Evolutionary conservation across 371 early-diverging fungal species (phyloP).

Genomic region (Mucor indicus): DNA sequence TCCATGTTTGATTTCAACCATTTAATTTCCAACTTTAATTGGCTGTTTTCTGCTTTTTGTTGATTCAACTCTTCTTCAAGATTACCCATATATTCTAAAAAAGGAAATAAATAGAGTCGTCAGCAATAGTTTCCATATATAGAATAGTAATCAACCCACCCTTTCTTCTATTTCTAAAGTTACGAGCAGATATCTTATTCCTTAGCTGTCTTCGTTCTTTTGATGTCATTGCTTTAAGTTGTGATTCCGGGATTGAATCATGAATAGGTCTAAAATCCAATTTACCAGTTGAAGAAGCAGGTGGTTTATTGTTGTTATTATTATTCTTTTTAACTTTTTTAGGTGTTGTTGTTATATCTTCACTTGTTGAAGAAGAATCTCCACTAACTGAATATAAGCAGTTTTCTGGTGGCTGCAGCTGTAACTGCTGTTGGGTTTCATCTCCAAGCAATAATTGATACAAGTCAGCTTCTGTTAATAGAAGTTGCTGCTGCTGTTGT

Average conservation of each 20-base stretch:
- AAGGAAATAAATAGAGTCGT: constrained; percentile 15
- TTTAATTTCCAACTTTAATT: constrained; percentile 53
- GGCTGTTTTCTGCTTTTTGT: constrained; percentile 50
- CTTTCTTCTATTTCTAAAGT: constrained; percentile 85
- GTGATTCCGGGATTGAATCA: constrained; percentile 26
- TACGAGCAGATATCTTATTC: constrained; percentile 90
- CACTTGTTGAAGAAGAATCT: constrained; percentile 4
- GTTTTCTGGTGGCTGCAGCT: neutral
- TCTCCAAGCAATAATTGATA: constrained; percentile 14
- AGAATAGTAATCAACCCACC: constrained; percentile 42
- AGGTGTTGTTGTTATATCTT: neutral
- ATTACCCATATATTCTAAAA: constrained; percentile 70
- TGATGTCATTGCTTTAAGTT: constrained; percentile 64
- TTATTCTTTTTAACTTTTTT: neutral
- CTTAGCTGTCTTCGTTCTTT: constrained; percentile 86
- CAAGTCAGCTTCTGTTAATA: constrained; percentile 11
- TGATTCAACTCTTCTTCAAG: constrained; percentile 61
- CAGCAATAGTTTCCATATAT: constrained; percentile 9
- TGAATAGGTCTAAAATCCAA: constrained; percentile 19
- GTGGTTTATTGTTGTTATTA: neutral
- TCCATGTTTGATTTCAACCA: constrained; percentile 29
- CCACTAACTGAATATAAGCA: neutral
- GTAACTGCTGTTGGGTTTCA: constrained; percentile 7
- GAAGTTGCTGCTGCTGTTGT: neutral
- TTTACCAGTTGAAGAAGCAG: constrained; percentile 12